Evolutionary conservation across 768 basidiomycete species (phyloP).

Genomic region (Mycena haematopus): DNA sequence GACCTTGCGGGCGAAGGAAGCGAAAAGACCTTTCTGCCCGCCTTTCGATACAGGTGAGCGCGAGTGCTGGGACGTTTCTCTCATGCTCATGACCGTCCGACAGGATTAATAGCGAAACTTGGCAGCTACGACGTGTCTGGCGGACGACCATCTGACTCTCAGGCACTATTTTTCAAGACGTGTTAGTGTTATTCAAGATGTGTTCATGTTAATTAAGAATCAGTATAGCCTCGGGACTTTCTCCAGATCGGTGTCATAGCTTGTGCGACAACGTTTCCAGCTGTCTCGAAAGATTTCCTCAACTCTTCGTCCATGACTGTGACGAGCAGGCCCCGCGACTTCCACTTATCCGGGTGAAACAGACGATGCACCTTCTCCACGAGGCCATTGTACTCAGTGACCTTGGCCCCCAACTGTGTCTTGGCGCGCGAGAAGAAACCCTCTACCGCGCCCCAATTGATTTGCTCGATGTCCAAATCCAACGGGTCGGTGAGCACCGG

Average conservation of each 20-base stretch:
- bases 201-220: slow-evolving; percentile 1
- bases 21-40: slow-evolving; percentile 1
- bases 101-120: background rate
- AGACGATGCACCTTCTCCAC: slow-evolving; percentile 59
- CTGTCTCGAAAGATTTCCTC: slow-evolving; percentile 51
- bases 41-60: slow-evolving; percentile 3
- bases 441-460: slow-evolving; percentile 63
- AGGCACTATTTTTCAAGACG: background rate
- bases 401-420: slow-evolving; percentile 32
- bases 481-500: slow-evolving; percentile 27
- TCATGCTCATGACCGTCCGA: background rate
- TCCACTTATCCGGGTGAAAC: slow-evolving; percentile 68
- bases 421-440: slow-evolving; percentile 54
- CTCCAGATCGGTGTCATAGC: slow-evolving; percentile 64
- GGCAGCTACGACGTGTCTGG: background rate
- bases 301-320: slow-evolving; percentile 50
- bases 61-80: background rate
- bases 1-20: slow-evolving; percentile 7
- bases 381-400: slow-evolving; percentile 52
- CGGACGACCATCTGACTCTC: background rate
- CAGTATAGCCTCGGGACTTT: slow-evolving; percentile 36
- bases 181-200: background rate
- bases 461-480: slow-evolving; percentile 49
- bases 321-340: slow-evolving; percentile 52
- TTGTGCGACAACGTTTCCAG: slow-evolving; percentile 62